These are phyloP conservation scores for Nakataea oryzae DNA, from an alignment of 2,329 filamentous ascomycete species.

Conservation along the genomic window DNA sequence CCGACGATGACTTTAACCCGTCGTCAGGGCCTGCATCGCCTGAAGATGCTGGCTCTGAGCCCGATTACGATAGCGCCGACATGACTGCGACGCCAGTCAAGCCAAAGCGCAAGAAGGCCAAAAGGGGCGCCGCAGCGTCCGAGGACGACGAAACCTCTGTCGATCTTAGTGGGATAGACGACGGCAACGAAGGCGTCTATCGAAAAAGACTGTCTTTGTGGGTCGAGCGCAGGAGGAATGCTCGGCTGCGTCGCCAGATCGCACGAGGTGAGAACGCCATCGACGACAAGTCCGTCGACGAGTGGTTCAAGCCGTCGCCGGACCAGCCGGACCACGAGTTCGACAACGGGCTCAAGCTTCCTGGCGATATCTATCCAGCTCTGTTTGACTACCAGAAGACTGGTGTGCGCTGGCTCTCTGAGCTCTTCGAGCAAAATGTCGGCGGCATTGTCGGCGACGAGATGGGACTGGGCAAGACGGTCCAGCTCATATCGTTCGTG, in stretches of 20 bases:
- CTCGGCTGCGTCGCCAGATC: slow-evolving; percentile 23
- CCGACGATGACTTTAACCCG: slow-evolving; percentile 36
- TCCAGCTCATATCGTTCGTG: slow-evolving; percentile 63
- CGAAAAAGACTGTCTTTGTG: slow-evolving; percentile 65
- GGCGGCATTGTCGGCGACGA: slow-evolving; percentile 95
- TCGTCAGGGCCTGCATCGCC: slow-evolving; percentile 11
- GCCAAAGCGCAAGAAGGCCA: slow-evolving; percentile 23
- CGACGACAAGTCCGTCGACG: slow-evolving; percentile 34
- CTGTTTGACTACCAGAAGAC: slow-evolving; percentile 97
- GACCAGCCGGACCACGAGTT: slow-evolving; percentile 67
- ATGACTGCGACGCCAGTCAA: slow-evolving; percentile 21
- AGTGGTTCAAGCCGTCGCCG: slow-evolving; percentile 84
- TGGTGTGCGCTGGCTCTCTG: slow-evolving; percentile 90
- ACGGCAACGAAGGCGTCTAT: slow-evolving; percentile 79
- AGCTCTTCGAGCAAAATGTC: slow-evolving; percentile 79
- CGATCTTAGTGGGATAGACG: slow-evolving; percentile 58
- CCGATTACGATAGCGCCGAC: slow-evolving; percentile 4
- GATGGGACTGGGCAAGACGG: slow-evolving; percentile 97
- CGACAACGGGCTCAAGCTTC: slow-evolving; percentile 66
- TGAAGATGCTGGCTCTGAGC: slow-evolving; percentile 20
- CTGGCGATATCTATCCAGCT: slow-evolving; percentile 85
- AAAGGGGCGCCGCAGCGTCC: neutral
- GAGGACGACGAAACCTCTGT: slow-evolving; percentile 26
- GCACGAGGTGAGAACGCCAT: slow-evolving; percentile 21
- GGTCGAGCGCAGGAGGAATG: slow-evolving; percentile 43